Base-by-base conservation (phyloP, 1,284 basidiomycete genomes). In the Boletus smithii region DNA sequence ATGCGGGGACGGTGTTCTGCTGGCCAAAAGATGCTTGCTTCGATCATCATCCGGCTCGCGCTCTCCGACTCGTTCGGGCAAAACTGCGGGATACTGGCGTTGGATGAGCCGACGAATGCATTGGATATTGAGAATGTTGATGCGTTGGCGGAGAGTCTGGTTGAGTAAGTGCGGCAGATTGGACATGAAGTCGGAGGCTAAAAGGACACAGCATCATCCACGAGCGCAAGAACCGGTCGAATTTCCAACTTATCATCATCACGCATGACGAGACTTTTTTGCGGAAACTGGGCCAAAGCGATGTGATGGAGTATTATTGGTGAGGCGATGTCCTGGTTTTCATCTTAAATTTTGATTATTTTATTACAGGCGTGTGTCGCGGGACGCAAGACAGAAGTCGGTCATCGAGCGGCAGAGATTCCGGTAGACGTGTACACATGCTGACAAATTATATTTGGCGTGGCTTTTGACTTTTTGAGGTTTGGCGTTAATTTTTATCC, bases 1-100 rank as follows among this genome's bases (percentile, higher is more conserved):
- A 99, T 99, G 95, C 86, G 95, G 50, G 97, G 97, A 23, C 84
- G 97, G 51, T 99, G 97, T 69, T 95, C 91, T 17, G 97, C 97
- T 0, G 97, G 97, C 0, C 97, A 99, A 69, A 99, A 99, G 72
- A 97, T 98, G 76, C 73, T 99, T 49, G 97, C 97, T 23, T 97
- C 92, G n/a, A 98, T 99, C 68, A 94, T 99, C 65, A 99, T 99
- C 60, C 83, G 97, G 2, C 80, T 99, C n/a, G 97, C 95, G 0
- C 77, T 99, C 20, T 95, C 95, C 8, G 97, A 99, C 67, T 95
- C 92, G 4, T 99, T 99, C 61, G 92, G 93, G 3, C 91, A 94
- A 65, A 95, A 97, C 56, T 99, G 95, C 68, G 95, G 95, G 13
- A 97, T 99, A 53, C 79, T 99, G 34, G 97, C 97, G 1, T 74